Evolutionary conservation across 1,284 basidiomycete species (phyloP).

Genomic region (Trametes pubescens): DNA sequence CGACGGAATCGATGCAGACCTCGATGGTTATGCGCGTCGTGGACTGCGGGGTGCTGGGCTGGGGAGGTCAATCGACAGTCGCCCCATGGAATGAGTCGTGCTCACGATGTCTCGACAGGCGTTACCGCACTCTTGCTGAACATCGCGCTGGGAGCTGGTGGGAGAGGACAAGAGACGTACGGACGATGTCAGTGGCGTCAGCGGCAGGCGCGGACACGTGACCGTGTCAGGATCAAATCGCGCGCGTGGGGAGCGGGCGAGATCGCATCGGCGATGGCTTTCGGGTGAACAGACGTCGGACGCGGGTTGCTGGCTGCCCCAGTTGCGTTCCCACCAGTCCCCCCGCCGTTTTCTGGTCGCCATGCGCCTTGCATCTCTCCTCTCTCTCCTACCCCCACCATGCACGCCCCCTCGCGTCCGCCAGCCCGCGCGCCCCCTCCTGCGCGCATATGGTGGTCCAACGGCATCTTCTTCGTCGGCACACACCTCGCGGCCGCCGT

Average conservation of each 20-base stretch:
- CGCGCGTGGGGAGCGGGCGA: slow-evolving; percentile 3
- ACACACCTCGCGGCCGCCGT: slow-evolving; percentile 67
- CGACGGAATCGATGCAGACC: slow-evolving; percentile 82
- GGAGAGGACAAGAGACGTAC: not conserved
- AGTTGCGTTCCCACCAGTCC: slow-evolving; percentile 13
- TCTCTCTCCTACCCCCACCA: slow-evolving; percentile 13
- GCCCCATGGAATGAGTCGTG: not conserved
- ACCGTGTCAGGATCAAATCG: slow-evolving; percentile 23
- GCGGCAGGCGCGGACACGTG: slow-evolving; percentile 28
- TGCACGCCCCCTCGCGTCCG: not conserved
- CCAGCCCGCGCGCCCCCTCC: not conserved
- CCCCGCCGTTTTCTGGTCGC: not conserved
- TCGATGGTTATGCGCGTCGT: slow-evolving; percentile 56
- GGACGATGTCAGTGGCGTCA: slow-evolving; percentile 1
- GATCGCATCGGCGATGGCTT: slow-evolving; percentile 4
- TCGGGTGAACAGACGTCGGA: slow-evolving; percentile 4
- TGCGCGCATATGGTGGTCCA: slow-evolving; percentile 68
- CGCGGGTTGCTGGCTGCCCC: slow-evolving; percentile 1
- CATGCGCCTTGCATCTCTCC: slow-evolving; percentile 5
- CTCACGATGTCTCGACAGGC: not conserved
- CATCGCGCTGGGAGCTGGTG: not conserved
- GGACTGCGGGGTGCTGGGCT: slow-evolving; percentile 2
- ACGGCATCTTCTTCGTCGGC: slow-evolving; percentile 70
- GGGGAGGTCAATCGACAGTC: not conserved
- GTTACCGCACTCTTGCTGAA: not conserved